phyloP scores from a whole-genome alignment of 768 basidiomycete species.

The Holtermanniella nyarrowii region DNA sequence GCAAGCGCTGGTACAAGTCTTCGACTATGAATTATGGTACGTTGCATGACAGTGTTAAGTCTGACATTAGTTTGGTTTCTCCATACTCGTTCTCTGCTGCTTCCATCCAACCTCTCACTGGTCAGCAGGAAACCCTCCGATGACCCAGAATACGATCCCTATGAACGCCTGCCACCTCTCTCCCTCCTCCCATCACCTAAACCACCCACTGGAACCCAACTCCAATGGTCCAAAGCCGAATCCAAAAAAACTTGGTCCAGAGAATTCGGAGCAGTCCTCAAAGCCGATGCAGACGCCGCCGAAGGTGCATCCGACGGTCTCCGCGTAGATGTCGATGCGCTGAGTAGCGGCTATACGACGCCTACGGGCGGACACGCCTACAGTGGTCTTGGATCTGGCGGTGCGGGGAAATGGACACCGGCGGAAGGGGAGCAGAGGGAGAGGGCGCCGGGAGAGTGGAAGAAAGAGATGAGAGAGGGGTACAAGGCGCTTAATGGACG shows the following conservation, averaged over 20 bases:
- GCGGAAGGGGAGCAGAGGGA: constrained; percentile 9
- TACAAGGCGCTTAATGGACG: constrained; percentile 84
- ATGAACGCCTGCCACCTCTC: constrained; percentile 34
- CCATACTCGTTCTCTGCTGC: constrained; percentile 75
- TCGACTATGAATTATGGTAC: constrained; percentile 84
- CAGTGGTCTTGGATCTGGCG: constrained; percentile 27
- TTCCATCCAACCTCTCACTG: constrained; percentile 60
- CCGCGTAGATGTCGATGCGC: constrained; percentile 21
- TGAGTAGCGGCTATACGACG: constrained; percentile 22
- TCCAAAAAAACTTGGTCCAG: constrained; percentile 82
- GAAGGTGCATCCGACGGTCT: constrained; percentile 17
- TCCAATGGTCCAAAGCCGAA: constrained; percentile 82
- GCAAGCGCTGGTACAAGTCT: constrained; percentile 75
- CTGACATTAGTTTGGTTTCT: constrained; percentile 74
- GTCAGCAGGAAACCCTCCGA: constrained; percentile 44
- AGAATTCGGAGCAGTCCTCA: constrained; percentile 40
- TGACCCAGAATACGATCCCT: constrained; percentile 36
- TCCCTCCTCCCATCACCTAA: constrained; percentile 28
- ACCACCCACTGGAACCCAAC: constrained; percentile 26
- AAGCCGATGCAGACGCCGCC: constrained; percentile 17
- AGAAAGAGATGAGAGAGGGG: constrained; percentile 77
- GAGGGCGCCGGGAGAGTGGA: constrained; percentile 50
- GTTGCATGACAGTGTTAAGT: constrained; percentile 15
- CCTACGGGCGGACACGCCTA: constrained; percentile 21
- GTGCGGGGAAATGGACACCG: constrained; percentile 26